Evolutionary conservation across 2,329 filamentous ascomycete genomes (phyloP).

Genomic region (Botryotinia calthae): DNA sequence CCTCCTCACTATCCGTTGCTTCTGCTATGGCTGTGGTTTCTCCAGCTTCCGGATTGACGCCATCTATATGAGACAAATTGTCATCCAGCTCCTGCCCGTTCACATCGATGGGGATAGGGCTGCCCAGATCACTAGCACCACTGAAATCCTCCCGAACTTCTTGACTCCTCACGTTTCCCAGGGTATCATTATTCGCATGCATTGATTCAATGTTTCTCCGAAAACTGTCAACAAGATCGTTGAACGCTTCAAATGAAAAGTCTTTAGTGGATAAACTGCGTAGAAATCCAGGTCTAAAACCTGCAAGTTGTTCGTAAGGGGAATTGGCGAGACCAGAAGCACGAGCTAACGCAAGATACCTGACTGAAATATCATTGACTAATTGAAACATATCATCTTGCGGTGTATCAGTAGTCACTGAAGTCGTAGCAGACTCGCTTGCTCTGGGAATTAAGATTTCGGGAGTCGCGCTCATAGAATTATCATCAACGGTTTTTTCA

Average conservation of each 20-base stretch:
- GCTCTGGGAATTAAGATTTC: not conserved
- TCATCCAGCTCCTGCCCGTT: not conserved
- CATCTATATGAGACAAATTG: not conserved
- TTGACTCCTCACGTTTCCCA: not conserved
- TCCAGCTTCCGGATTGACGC: not conserved
- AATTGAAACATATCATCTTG: not conserved
- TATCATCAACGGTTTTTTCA: not conserved
- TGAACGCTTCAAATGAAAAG: conserved; percentile 1
- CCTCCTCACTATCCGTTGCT: not conserved
- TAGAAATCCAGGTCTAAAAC: no score
- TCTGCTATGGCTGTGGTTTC: not conserved
- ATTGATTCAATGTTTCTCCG: not conserved
- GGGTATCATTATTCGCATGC: not conserved
- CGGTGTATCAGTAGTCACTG: not conserved
- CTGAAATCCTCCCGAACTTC: not conserved
- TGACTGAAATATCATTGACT: not conserved
- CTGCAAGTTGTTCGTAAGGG: not conserved
- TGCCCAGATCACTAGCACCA: not conserved
- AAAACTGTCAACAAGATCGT: not conserved
- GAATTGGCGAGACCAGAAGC: not conserved
- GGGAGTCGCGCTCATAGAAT: no score
- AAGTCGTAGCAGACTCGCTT: no score
- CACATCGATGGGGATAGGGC: not conserved
- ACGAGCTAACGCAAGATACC: not conserved
- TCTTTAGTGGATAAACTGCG: not conserved